A percentile compares a stretch with the other conserved stretches of the same genome.
Evolutionary conservation across 202 grass and related monocot species (phyloP).

Genomic region (Saccharum hybrid): DNA sequence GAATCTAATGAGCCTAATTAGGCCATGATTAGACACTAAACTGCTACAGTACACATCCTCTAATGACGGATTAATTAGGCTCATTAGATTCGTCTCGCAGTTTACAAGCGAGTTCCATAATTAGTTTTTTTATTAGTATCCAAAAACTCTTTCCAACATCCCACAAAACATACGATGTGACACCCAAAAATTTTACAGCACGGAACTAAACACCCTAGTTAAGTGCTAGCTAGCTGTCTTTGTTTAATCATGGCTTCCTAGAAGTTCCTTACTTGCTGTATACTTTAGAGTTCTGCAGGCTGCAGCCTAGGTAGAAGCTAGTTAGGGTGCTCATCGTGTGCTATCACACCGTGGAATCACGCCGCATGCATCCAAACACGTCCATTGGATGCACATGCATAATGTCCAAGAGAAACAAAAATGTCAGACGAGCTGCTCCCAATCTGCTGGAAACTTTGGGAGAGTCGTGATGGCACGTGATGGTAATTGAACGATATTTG

Average conservation of each 20-base stretch:
- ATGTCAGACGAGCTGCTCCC: slow-evolving; percentile 25
- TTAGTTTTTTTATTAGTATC: no score
- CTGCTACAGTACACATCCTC: no score
- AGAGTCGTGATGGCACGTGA: background rate
- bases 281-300: background rate
- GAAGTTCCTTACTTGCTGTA: background rate
- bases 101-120: no score
- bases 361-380: slow-evolving; percentile 44
- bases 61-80: no score
- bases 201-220: no score
- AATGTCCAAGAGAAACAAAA: slow-evolving; percentile 43
- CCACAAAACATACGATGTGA: no score
- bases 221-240: background rate
- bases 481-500: background rate
- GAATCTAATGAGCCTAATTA: no score
- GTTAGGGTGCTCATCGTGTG: background rate
- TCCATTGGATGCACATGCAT: slow-evolving; percentile 14
- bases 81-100: no score
- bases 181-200: no score
- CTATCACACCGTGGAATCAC: slow-evolving; percentile 20
- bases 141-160: no score
- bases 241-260: slow-evolving; percentile 15
- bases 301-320: background rate
- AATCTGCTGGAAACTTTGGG: slow-evolving; percentile 13
- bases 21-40: no score